phyloP scores from a whole-genome alignment of 2,329 filamentous ascomycete species.

The Neonectria sp. region DNA sequence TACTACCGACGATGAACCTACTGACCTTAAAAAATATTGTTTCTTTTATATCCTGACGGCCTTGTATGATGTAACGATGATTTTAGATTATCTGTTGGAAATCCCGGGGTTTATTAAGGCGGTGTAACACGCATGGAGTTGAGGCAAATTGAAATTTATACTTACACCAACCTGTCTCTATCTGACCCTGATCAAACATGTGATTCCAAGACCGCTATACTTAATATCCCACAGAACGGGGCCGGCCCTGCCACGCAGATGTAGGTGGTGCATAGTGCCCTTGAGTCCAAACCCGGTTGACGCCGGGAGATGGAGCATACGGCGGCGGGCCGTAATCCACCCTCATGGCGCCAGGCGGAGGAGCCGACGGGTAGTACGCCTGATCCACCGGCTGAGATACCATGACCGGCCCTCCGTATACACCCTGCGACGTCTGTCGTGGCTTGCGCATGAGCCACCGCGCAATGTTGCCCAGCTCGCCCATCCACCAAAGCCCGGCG shows the following conservation, averaged over 20 bases:
- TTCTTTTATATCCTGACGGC: slow-evolving; percentile 21
- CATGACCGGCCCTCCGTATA: slow-evolving; percentile 28
- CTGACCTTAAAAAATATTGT: not conserved
- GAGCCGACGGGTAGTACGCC: slow-evolving; percentile 21
- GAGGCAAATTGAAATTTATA: slow-evolving; percentile 24
- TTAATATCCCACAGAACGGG: slow-evolving; percentile 4
- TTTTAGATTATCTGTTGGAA: slow-evolving; percentile 25
- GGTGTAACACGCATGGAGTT: slow-evolving; percentile 34
- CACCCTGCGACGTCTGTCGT: slow-evolving; percentile 20
- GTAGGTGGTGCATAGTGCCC: not conserved
- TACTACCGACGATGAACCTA: slow-evolving; percentile 46
- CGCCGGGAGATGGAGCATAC: slow-evolving; percentile 14
- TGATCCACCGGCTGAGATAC: slow-evolving; percentile 30
- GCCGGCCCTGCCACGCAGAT: not conserved
- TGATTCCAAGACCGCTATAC: not conserved
- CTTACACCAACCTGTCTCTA: not conserved
- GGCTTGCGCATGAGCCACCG: slow-evolving; percentile 48
- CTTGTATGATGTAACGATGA: slow-evolving; percentile 44
- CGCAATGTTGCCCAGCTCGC: slow-evolving; percentile 56
- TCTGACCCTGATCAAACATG: not conserved
- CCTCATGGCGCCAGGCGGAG: slow-evolving; percentile 5
- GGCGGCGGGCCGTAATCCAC: slow-evolving; percentile 26
- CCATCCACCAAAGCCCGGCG: slow-evolving; percentile 59
- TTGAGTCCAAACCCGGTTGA: not conserved
- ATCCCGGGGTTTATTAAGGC: slow-evolving; percentile 14